phyloP scores from a whole-genome alignment of 202 grass and related monocot genomes.

The Sporobolus alterniflorus region DNA sequence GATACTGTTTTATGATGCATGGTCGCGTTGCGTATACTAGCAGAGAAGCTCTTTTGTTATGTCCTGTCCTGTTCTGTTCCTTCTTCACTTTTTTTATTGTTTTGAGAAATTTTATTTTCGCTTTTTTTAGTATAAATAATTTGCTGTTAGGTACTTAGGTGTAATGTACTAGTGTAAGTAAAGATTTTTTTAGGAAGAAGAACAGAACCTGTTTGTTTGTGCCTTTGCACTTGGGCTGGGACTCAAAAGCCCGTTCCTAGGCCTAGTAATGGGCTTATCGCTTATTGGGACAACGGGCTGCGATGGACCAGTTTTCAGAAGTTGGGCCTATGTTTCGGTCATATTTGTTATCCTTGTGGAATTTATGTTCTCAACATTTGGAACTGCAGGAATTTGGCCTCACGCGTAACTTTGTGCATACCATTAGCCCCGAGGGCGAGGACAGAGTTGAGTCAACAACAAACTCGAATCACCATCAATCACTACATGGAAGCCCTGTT shows the following conservation, averaged over 20 bases:
- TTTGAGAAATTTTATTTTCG: neutral
- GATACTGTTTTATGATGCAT: neutral
- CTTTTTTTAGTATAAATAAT: neutral
- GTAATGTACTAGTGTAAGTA: too few relatives aligned
- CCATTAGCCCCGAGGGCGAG: conserved; percentile 27
- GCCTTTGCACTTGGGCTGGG: neutral
- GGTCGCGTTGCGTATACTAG: too few relatives aligned
- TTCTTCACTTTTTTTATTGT: neutral
- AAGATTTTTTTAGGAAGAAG: too few relatives aligned
- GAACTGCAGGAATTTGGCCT: conserved; percentile 46
- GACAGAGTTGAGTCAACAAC: conserved; percentile 4
- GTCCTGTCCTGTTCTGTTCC: too few relatives aligned
- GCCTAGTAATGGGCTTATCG: too few relatives aligned
- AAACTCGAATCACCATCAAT: conserved; percentile 1
- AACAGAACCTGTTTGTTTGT: neutral
- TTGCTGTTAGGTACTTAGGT: too few relatives aligned
- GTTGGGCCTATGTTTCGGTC: too few relatives aligned
- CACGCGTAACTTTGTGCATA: conserved; percentile 46
- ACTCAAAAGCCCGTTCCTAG: neutral
- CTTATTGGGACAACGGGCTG: too few relatives aligned
- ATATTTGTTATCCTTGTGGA: too few relatives aligned
- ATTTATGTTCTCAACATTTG: neutral
- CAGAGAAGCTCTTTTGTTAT: too few relatives aligned
- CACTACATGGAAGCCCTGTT: neutral
- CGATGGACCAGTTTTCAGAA: neutral